Conservation (phyloP, 345 rosid genomes). For the Syzygium grande region DNA sequence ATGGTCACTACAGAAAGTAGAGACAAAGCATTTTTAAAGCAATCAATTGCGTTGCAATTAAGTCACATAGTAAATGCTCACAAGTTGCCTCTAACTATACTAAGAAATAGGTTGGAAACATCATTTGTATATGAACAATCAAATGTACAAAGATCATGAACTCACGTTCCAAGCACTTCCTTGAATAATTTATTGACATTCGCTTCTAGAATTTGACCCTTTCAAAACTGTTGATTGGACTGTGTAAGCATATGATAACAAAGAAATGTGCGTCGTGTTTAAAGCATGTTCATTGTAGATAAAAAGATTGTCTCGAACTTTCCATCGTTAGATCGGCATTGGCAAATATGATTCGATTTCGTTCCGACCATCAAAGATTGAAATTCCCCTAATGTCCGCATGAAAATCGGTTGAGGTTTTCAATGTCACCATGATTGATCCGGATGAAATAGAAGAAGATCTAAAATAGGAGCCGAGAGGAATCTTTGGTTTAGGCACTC, state of each 20-base stretch:
- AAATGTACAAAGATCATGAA: not conserved
- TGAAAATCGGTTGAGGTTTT: not conserved
- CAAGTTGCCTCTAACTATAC: not conserved
- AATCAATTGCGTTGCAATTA: not conserved
- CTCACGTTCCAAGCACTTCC: not conserved
- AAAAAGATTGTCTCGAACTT: not conserved
- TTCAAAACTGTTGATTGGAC: not conserved
- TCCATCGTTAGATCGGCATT: not conserved
- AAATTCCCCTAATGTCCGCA: not conserved
- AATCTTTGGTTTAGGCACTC: no score
- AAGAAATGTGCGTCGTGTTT: not conserved
- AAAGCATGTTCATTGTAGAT: not conserved
- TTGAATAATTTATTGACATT: not conserved
- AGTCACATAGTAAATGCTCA: not conserved
- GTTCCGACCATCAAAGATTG: not conserved
- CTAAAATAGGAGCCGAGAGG: no score
- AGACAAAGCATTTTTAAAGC: not conserved
- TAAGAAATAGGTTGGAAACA: not conserved
- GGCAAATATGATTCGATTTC: not conserved
- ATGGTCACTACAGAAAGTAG: not conserved
- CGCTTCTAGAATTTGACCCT: not conserved
- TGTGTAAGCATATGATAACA: not conserved
- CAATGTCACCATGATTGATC: not conserved
- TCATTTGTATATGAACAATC: not conserved
- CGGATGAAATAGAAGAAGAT: no score